Evolutionary conservation across 108 stramenopile species (phyloP), one percentile per base, ranked within the genome.

Genomic region (Thalassiosira profunda): DNA sequence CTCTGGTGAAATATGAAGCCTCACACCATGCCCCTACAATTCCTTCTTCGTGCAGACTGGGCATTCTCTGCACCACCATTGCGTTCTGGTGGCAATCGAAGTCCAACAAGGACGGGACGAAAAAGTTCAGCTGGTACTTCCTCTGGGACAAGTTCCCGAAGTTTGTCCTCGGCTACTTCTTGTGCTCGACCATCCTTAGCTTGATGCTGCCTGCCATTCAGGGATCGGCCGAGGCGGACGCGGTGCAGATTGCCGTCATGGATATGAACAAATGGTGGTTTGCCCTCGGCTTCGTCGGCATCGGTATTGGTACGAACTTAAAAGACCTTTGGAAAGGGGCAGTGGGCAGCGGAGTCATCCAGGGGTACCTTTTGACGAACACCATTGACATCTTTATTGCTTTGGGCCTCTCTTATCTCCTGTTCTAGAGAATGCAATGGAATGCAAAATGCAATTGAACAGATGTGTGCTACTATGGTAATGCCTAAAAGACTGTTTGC

Each of bases 81-180:
- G 52, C 52, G 9, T 54, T 54, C 52, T 54, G 52, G 52, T 54
- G 52, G 52, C 52, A 54, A 25, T 31, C 52, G 29, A 54, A 54
- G 33, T n/a, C 52, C 21, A 23, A 54, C 14, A 14, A 54, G 14
- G 23, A 54, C 14, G 52, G 52, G 5, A 54, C 28, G n/a, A n/a
- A n/a, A 54, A 54, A 54, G 21, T 54, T 54, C 23, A 54, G 52
- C 33, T 54, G 52, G 52, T 24, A 21, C 10, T 54, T 54, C 52
- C 23, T 54, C 29, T 54, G 52, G 52, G 52, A 54, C 21, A 54
- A 54, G 14, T 25, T 54, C 12, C 52, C 52, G 29, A 54, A 54
- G 52, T 54, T 54, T 23, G 23, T 54, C 33, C 52, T 54, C 8
- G 52, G 52, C 5, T 54, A 54, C 23, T 54, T 54, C 24, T 24